phyloP scores from a whole-genome alignment of 2,329 filamentous ascomycete species.

The Zymoseptoria passerinii region DNA sequence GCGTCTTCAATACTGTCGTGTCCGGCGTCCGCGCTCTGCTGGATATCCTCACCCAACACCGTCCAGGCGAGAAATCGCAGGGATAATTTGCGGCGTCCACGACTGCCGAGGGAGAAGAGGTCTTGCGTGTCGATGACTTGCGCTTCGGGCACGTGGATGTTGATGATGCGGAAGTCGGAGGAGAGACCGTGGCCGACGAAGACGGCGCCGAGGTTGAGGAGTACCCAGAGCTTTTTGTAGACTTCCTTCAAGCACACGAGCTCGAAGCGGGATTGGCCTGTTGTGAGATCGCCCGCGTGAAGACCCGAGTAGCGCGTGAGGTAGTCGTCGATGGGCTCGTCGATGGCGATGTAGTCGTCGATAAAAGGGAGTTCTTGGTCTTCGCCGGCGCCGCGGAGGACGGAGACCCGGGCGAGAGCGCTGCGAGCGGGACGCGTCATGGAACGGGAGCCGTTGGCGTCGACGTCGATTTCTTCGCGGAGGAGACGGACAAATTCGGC shows the following conservation, averaged over 20 bases:
- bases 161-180: slow-evolving; percentile 95
- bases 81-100: slow-evolving; percentile 70
- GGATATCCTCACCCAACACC: slow-evolving; percentile 87
- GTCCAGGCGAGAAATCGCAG: slow-evolving; percentile 88
- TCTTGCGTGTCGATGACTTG: slow-evolving; percentile 94
- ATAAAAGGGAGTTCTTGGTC: slow-evolving; percentile 82
- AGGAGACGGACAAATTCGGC: slow-evolving; percentile 93
- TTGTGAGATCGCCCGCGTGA: slow-evolving; percentile 73
- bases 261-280: slow-evolving; percentile 67
- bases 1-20: slow-evolving; percentile 97
- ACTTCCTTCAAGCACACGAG: slow-evolving; percentile 81
- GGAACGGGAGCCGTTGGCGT: slow-evolving; percentile 83
- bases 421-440: slow-evolving; percentile 87
- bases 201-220: slow-evolving; percentile 86
- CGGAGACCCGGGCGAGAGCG: slow-evolving; percentile 85
- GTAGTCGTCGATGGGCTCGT: slow-evolving; percentile 89
- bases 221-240: slow-evolving; percentile 96
- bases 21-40: slow-evolving; percentile 55
- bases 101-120: slow-evolving; percentile 73
- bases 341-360: slow-evolving; percentile 91
- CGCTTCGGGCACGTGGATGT: slow-evolving; percentile 83
- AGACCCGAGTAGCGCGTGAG: slow-evolving; percentile 92
- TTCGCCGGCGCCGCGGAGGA: slow-evolving; percentile 70
- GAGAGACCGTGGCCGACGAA: slow-evolving; percentile 91
- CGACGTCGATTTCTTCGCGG: slow-evolving; percentile 91